Evolutionary conservation across 2,329 filamentous ascomycete genomes (phyloP), one percentile per base, ranked within the genome.

Genomic region (Sodiomyces alkalinus): DNA sequence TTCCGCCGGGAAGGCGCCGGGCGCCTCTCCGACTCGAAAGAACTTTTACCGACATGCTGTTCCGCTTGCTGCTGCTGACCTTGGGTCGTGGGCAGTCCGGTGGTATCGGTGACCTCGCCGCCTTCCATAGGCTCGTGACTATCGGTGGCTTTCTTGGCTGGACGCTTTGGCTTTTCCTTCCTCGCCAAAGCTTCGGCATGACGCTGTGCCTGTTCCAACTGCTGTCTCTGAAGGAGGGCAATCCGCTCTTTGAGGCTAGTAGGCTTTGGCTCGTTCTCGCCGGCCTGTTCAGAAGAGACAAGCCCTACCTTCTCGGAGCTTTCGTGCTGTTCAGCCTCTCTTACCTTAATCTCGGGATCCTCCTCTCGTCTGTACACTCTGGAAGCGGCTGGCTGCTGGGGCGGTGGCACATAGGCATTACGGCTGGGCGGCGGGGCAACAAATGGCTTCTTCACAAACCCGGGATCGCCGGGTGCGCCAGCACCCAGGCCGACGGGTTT

Each of bases 361-460:
- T 94, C 87, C 6, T 96, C 86, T 26, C 90, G 70, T 30, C 75
- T 72, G 48, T 94, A 93, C 14, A 85, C 52, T 55, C 78, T 92
- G 26, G 76, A 65, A 5, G 76, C 67, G 1, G 78, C 74, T 11
- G 67, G 56, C 36, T 90, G 79, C 14, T 75, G 71, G 17, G 68
- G 64, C 4, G 80, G 75, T 15, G 90, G 82, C 7, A 98, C 68
- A 45, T 82, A 98, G 15, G 87, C 80, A 57, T 94, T 79, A 40
- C 83, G 79, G 51, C 85, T 93, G 1, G 90, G 90, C 12, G 90
- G 90, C 28, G 90, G 85, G 4, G 90, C 82, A 32, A 98, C 86
- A 44, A 94, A 98, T 0, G 87, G 85, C 55, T 96, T 96, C 64
- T 87, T 94, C 53, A 98, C 75, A 46, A 96, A 96, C 29, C 65